Evolutionary conservation across 495 filamentous ascomycete genomes (phyloP).

Genomic region (Aspergillus baeticus): DNA sequence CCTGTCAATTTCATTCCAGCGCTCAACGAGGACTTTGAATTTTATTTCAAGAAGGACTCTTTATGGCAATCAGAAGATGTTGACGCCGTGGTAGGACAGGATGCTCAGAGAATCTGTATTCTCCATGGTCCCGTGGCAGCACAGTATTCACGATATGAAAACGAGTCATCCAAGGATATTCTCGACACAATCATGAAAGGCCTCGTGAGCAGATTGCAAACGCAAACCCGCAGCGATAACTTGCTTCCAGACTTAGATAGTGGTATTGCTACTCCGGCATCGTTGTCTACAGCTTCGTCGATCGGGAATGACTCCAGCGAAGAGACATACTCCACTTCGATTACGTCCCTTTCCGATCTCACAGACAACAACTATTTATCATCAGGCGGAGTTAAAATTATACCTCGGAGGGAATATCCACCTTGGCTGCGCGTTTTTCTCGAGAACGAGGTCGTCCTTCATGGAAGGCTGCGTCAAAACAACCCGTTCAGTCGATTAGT

Average conservation of each 20-base stretch:
- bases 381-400: not conserved
- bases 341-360: slow-evolving; percentile 14
- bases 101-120: slow-evolving; percentile 38
- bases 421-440: slow-evolving; percentile 17
- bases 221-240: slow-evolving; percentile 1
- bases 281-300: slow-evolving; percentile 17
- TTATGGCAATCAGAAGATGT: slow-evolving; percentile 45
- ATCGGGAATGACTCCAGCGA: slow-evolving; percentile 4
- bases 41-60: slow-evolving; percentile 46
- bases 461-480: not conserved
- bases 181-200: slow-evolving; percentile 25
- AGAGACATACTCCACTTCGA: slow-evolving; percentile 7
- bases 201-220: slow-evolving; percentile 15
- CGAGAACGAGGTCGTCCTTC: slow-evolving; percentile 8
- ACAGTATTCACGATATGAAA: slow-evolving; percentile 23
- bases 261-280: slow-evolving; percentile 10
- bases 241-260: not conserved
- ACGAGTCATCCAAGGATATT: slow-evolving; percentile 32
- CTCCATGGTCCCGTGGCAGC: slow-evolving; percentile 42
- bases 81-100: slow-evolving; percentile 36
- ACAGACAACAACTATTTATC: slow-evolving; percentile 9
- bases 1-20: slow-evolving; percentile 40
- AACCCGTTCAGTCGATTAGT: slow-evolving; percentile 18
- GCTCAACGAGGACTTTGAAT: slow-evolving; percentile 41
- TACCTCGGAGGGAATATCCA: not conserved